Evolutionary conservation across 2,329 filamentous ascomycete genomes (phyloP).

Genomic region (Aspergillus sergii): DNA sequence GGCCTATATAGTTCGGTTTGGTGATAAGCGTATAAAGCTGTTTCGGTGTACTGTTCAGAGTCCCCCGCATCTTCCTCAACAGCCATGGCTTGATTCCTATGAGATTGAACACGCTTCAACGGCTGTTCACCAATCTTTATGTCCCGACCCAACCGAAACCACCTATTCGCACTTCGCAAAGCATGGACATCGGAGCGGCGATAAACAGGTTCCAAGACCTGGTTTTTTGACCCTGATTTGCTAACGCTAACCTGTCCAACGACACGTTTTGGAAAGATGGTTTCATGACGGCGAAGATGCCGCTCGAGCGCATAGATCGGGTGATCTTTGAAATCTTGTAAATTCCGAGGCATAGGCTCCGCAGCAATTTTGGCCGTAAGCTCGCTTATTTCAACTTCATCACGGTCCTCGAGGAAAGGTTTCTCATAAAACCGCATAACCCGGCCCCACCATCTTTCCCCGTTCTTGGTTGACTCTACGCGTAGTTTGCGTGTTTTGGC

Average conservation of each 20-base stretch:
- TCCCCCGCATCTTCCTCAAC: slow-evolving; percentile 41
- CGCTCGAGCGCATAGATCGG: slow-evolving; percentile 81
- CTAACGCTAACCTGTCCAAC: slow-evolving; percentile 73
- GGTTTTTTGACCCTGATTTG: slow-evolving; percentile 46
- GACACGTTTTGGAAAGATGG: slow-evolving; percentile 70
- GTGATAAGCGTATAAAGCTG: slow-evolving; percentile 57
- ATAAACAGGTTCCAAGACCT: slow-evolving; percentile 74
- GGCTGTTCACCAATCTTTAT: slow-evolving; percentile 79
- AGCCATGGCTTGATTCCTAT: slow-evolving; percentile 36
- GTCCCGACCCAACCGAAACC: slow-evolving; percentile 85
- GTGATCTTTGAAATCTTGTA: slow-evolving; percentile 85
- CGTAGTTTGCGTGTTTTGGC: slow-evolving; percentile 82
- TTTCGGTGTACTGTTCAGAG: slow-evolving; percentile 57
- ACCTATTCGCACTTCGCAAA: slow-evolving; percentile 79
- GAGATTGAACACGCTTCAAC: slow-evolving; percentile 69
- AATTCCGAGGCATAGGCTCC: slow-evolving; percentile 83
- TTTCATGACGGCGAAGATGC: slow-evolving; percentile 81
- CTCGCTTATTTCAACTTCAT: slow-evolving; percentile 82
- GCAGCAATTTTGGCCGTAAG: slow-evolving; percentile 69
- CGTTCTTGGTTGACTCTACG: slow-evolving; percentile 68
- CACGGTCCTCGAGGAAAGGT: slow-evolving; percentile 62
- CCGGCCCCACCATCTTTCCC: slow-evolving; percentile 58
- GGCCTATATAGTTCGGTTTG: slow-evolving; percentile 74
- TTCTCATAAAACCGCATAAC: slow-evolving; percentile 47
- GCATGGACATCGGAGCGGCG: slow-evolving; percentile 77